Conservation (phyloP, 1,139 yeast species). For the Magnusiomyces fungicola region DNA sequence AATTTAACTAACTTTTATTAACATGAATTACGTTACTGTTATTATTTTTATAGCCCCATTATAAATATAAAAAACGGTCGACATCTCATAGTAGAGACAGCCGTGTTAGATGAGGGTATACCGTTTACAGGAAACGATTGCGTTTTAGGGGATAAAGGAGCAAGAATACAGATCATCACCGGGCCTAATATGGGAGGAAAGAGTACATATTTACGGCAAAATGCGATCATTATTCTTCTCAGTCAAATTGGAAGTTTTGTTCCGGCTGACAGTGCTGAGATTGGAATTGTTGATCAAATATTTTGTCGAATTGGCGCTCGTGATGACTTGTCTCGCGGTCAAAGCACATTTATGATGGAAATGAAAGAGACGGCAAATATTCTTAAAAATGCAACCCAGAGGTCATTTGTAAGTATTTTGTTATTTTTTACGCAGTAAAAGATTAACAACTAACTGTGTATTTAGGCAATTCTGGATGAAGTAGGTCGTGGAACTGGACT, state of each 20-base stretch:
- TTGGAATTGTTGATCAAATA: conserved; percentile 79
- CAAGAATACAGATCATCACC: conserved; percentile 61
- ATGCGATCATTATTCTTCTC: conserved; percentile 75
- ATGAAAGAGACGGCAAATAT: conserved; percentile 92
- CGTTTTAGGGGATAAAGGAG: conserved; percentile 28
- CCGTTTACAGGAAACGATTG: conserved; percentile 66
- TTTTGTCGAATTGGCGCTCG: conserved; percentile 87
- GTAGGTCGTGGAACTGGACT: conserved; percentile 96
- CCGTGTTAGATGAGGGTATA: conserved; percentile 40
- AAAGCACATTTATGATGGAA: conserved; percentile 95
- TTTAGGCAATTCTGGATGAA: conserved; percentile 75
- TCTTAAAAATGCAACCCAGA: conserved; percentile 62
- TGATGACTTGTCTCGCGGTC: conserved; percentile 77
- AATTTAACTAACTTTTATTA: no score
- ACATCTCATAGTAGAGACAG: conserved; percentile 84
- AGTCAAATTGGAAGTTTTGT: conserved; percentile 90
- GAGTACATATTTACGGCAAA: conserved; percentile 81
- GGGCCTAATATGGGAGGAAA: conserved; percentile 99
- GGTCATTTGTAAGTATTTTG: conserved; percentile 40
- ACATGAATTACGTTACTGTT: no score
- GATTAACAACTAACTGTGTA: not conserved
- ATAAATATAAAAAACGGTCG: conserved; percentile 48
- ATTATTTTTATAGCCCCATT: no score
- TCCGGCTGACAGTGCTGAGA: conserved; percentile 64
- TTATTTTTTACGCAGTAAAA: not conserved